A percentile compares a stretch with the other conserved stretches of the same genome.
phyloP scores from a whole-genome alignment of 768 basidiomycete species.

The Rhizopogon sp. region DNA sequence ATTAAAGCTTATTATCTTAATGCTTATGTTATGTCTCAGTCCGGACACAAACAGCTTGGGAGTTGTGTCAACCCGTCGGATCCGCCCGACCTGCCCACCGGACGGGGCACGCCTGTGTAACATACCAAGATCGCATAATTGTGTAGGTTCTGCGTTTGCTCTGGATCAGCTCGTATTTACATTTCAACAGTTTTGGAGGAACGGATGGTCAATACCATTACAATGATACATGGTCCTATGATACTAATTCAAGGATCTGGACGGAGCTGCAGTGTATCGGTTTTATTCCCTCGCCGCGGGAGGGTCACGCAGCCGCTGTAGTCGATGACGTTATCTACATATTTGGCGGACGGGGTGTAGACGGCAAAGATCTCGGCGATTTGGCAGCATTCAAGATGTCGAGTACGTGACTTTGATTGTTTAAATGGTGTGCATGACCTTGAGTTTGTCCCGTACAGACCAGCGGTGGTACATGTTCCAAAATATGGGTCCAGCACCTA shows the following conservation, averaged over 20 bases:
- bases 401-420: conserved; percentile 51
- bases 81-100: conserved; percentile 70
- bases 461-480: conserved; percentile 99
- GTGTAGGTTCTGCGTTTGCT: conserved; percentile 49
- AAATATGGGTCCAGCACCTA: conserved; percentile 97
- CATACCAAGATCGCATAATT: conserved; percentile 77
- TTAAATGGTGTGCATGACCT: conserved; percentile 1
- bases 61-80: conserved; percentile 59
- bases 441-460: conserved; percentile 43
- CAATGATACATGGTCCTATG: conserved; percentile 97
- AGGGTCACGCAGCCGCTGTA: conserved; percentile 93
- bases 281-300: conserved; percentile 91
- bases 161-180: conserved; percentile 11
- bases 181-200: conserved; percentile 80
- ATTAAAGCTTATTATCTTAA: background rate
- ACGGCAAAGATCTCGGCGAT: conserved; percentile 93
- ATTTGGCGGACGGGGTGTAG: conserved; percentile 95
- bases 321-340: conserved; percentile 98
- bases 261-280: conserved; percentile 93
- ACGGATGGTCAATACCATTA: conserved; percentile 99
- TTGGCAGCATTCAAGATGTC: conserved; percentile 96
- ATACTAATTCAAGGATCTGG: conserved; percentile 77
- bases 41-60: conserved; percentile 82
- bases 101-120: conserved; percentile 89
- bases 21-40: conserved; percentile 41